phyloP scores from a whole-genome alignment of 2,329 filamentous ascomycete species.

The Penicillium sp. region DNA sequence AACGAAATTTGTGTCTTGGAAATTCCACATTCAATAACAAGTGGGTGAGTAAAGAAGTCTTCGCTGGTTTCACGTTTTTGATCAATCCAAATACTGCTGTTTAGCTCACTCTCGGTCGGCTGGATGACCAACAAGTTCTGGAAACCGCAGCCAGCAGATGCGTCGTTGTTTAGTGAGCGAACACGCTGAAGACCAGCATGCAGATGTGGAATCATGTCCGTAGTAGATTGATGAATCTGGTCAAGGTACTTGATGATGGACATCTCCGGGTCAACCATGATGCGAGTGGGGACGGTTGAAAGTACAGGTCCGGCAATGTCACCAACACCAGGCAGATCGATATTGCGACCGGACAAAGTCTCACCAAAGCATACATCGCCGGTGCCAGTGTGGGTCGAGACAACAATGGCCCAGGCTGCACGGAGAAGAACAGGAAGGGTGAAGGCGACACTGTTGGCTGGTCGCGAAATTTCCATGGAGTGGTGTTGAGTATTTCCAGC shows the following conservation, averaged over 20 bases:
- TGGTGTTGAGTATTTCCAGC: constrained; percentile 36
- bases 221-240: constrained; percentile 62
- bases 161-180: constrained; percentile 59
- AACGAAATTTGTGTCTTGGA: constrained; percentile 60
- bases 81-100: constrained; percentile 38
- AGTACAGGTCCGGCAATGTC: constrained; percentile 55
- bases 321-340: constrained; percentile 56
- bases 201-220: constrained; percentile 67
- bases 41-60: constrained; percentile 63
- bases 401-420: constrained; percentile 59
- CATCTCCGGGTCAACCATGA: constrained; percentile 47
- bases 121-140: constrained; percentile 56
- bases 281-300: constrained; percentile 46
- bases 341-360: constrained; percentile 60
- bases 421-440: constrained; percentile 60
- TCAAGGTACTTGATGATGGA: constrained; percentile 59
- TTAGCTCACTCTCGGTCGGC: constrained; percentile 32
- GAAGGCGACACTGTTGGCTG: constrained; percentile 29
- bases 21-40: constrained; percentile 70
- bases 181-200: constrained; percentile 64
- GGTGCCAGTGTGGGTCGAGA: constrained; percentile 56
- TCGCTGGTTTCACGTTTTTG: constrained; percentile 62
- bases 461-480: constrained; percentile 32
- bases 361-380: constrained; percentile 62
- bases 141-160: constrained; percentile 53